Evolutionary conservation across 768 basidiomycete species (phyloP), one percentile per base, ranked within the genome.

Genomic region (Tulasnella sp.): DNA sequence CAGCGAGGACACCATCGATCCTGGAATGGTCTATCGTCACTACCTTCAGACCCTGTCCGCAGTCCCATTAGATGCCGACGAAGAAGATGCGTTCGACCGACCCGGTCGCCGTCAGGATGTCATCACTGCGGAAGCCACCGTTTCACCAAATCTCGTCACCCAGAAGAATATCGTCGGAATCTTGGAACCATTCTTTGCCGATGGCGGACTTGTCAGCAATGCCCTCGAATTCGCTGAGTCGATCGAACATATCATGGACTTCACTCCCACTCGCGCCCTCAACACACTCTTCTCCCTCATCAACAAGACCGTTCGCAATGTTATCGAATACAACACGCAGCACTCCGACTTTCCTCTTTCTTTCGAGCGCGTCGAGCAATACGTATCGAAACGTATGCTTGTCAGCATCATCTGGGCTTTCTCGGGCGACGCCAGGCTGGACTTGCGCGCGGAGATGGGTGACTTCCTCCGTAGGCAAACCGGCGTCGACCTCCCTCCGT

Each of bases 191-290:
- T 91, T 84, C 74, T 94, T 97, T 66, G 78, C 74, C 3, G 78
- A 81, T 4, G 86, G 81, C 57, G 92, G 88, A 29, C 76, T 99
- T 4, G 86, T 98, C 58, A 76, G 77, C 61, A 73, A 78, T 4
- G 89, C 92, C 4, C 75, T 97, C 40, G 73, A 75, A 21, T 89
- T 82, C 63, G 90, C 92, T 0, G 81, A 80, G 48, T 77, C 80
- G n/a, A 83, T 91, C 43, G 86, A 91, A 63, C 96, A 99, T 65
- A 97, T 99, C 72, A 98, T 99, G 96, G 93, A 97, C 69, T 97
- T 98, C 73, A 96, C 94, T 1, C 68, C 71, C 32, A 89, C 84
- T 7, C 87, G 96, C 40, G 91, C 91, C 0, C 80, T 98, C 56
- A 90, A 88, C 65, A 98, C 96, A 0, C 78, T 99, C 17, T 98